Evolutionary conservation across 2,329 filamentous ascomycete species (phyloP), one percentile per base, ranked within the genome.

Genomic region (Fusarium sublunatum): DNA sequence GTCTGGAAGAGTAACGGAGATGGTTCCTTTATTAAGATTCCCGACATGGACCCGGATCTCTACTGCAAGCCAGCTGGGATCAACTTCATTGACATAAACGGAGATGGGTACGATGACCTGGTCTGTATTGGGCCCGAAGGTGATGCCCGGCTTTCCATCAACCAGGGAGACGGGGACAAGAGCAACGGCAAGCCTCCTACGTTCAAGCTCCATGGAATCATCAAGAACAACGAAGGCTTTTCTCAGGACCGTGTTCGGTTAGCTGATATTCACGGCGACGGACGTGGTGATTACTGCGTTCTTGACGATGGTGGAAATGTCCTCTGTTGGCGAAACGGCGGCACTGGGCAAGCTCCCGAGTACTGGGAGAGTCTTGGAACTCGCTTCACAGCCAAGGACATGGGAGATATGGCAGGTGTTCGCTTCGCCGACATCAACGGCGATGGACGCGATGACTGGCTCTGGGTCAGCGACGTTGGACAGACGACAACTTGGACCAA

Each of bases 291-390:
- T 55, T 78, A 74, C 47, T 73, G 73, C 35, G 42, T 69, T 5
- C 40, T 73, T 3, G 63, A 64, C 2, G 62, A 56, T 11, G 57
- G 55, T 19, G 74, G 72, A 3, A 60, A 72, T 24, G 58, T 74
- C 4, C 42, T 60, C 3, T 76, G 71, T 58, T 76, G 70, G 70
- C 67, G 76, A 5, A 78, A 77, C 38, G 72, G 71, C 8, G 70
- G 71, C 13, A 52, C 57, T 28, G 70, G 67, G 2, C 65, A 75
- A 5, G 59, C 45, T 3, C 72, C 75, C 0, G 58, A 57, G 1
- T 76, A 72, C 57, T 79, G 75, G 74, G 74, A 79, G 54, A 47
- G 60, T 1, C 63, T 78, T 31, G 72, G 63, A 4, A 10, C 56
- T 15, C 46, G 59, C 3, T 74, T 70, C 39, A 51, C 51, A 5